Percentiles rank a stretch among this genome's conserved stretches.
Conservation (phyloP, 169 alveolate genomes). For the Babesia caballi region DNA sequence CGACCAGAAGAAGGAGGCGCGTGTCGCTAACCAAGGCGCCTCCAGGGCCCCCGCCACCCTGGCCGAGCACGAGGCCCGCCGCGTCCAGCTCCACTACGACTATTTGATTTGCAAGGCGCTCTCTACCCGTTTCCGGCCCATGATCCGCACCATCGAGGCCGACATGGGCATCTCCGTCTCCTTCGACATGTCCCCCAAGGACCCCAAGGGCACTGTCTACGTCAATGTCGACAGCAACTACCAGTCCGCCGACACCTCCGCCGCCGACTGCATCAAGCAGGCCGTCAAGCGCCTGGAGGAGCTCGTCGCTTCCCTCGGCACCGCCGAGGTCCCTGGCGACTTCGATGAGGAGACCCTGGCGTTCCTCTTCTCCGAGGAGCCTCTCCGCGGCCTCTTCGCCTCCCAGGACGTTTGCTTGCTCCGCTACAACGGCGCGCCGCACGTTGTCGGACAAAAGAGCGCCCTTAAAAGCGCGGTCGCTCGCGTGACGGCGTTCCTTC, state of each 20-base stretch:
- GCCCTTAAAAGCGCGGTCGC: neutral
- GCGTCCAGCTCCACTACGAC: conserved; percentile 16
- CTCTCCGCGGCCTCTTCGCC: conserved; percentile 2
- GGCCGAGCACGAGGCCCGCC: conserved; percentile 27
- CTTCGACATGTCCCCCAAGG: conserved; percentile 35
- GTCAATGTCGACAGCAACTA: conserved; percentile 19
- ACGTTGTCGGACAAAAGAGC: conserved; percentile 5
- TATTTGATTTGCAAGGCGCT: conserved; percentile 44
- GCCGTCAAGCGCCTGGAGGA: conserved; percentile 4
- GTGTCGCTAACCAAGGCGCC: too few species aligned
- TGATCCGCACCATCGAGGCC: conserved; percentile 40
- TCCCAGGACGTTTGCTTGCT: conserved; percentile 24
- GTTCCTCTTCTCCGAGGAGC: conserved; percentile 18
- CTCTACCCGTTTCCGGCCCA: conserved; percentile 29
- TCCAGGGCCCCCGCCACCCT: conserved; percentile 3
- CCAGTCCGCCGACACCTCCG: neutral
- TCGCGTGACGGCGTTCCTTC: conserved; percentile 7
- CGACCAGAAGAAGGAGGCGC: neutral
- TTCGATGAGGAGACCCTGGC: conserved; percentile 3
- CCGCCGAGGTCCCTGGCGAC: conserved; percentile 3
- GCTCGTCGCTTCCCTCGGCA: neutral
- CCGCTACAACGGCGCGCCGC: conserved; percentile 11
- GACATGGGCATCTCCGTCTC: conserved; percentile 42
- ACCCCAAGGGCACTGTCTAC: conserved; percentile 8
- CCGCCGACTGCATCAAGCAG: neutral